Conservation (phyloP, 495 filamentous ascomycete genomes). For the Aspergillus avenaceus region DNA sequence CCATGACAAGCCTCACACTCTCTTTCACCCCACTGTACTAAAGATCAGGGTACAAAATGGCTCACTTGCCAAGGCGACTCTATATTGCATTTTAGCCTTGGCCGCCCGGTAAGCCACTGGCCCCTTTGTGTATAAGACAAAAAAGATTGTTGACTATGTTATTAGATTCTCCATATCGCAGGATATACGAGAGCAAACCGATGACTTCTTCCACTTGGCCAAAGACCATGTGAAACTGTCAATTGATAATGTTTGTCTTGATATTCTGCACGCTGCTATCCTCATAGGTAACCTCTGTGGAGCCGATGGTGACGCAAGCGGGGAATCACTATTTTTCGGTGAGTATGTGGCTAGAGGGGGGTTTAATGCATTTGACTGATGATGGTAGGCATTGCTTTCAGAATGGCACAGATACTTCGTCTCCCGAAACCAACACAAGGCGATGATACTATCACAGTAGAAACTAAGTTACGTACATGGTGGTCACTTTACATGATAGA, state of each 20-base stretch:
- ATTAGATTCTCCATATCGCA: neutral
- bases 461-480: slow-evolving; percentile 20
- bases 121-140: neutral
- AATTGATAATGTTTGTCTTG: slow-evolving; percentile 11
- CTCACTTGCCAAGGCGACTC: neutral
- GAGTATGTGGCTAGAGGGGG: neutral
- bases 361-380: neutral
- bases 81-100: neutral
- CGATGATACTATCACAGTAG: slow-evolving; percentile 14
- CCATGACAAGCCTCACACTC: slow-evolving; percentile 27
- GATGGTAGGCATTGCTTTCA: slow-evolving; percentile 15
- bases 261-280: slow-evolving; percentile 17
- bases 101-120: neutral
- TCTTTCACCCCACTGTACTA: slow-evolving; percentile 17
- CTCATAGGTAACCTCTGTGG: slow-evolving; percentile 19
- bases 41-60: neutral
- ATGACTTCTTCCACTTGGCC: slow-evolving; percentile 10
- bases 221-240: slow-evolving; percentile 10
- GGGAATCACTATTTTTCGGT: slow-evolving; percentile 18
- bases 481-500: slow-evolving; percentile 26
- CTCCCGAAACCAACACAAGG: slow-evolving; percentile 5
- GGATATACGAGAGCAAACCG: slow-evolving; percentile 2
- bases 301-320: slow-evolving; percentile 10
- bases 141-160: neutral
- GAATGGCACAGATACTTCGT: slow-evolving; percentile 19